Percentiles rank a stretch among this genome's conserved stretches.
These are phyloP conservation scores for Cryoendolithus antarcticus DNA, from an alignment of 2,329 filamentous ascomycete species.

Conservation along the genomic window DNA sequence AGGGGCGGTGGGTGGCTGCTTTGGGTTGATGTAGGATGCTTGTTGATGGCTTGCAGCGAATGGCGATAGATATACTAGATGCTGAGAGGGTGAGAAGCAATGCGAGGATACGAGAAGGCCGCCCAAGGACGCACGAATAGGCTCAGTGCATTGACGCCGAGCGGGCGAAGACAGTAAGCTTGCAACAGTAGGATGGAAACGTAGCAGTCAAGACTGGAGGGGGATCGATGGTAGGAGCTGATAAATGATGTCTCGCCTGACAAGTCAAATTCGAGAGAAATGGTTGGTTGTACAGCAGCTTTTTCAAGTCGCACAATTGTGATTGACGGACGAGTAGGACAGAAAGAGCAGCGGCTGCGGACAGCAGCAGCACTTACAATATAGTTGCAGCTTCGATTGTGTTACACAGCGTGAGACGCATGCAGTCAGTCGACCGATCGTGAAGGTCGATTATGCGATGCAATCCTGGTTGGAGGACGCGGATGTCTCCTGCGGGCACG, in stretches of 20 bases:
- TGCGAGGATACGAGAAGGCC: background rate
- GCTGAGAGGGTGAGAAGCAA: background rate
- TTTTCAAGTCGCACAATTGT: constrained; percentile 17
- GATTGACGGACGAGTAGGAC: constrained; percentile 12
- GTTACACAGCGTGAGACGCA: too few species aligned
- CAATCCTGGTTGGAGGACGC: too few species aligned
- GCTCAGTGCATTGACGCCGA: background rate
- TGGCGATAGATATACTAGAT: too few species aligned
- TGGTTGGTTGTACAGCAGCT: constrained; percentile 20
- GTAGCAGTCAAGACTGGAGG: constrained; percentile 1
- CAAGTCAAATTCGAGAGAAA: constrained; percentile 7
- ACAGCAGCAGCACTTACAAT: too few species aligned
- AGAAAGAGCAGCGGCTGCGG: background rate
- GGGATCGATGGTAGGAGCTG: constrained; percentile 9
- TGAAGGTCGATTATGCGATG: too few species aligned
- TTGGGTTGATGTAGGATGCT: constrained; percentile 1
- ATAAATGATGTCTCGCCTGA: constrained; percentile 6
- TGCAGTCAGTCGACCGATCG: too few species aligned
- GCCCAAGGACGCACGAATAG: background rate
- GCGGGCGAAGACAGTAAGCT: constrained; percentile 1
- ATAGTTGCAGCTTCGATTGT: too few species aligned
- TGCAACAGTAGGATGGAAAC: background rate
- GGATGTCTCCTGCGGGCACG: too few species aligned
- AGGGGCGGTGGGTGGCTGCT: constrained; percentile 1
- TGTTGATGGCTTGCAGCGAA: too few species aligned